Percentiles rank a stretch among this genome's conserved stretches.
phyloP scores from a whole-genome alignment of 306 rosid species.

The Cucurbita argyrosperma region DNA sequence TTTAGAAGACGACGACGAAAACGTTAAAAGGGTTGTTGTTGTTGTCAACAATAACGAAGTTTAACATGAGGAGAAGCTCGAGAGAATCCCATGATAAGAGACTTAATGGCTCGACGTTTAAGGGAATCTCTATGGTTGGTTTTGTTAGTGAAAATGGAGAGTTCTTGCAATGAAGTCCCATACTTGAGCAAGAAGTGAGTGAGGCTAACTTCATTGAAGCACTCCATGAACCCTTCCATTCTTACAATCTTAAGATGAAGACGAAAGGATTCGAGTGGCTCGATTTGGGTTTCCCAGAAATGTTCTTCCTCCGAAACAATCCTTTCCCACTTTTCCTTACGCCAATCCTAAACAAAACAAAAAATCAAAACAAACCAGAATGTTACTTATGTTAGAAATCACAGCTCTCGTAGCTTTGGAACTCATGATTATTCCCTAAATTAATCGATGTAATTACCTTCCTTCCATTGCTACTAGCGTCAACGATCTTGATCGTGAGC shows the following conservation, averaged over 20 bases:
- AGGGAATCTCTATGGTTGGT: slow-evolving; percentile 32
- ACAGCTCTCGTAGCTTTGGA: no score
- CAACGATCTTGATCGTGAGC: slow-evolving; percentile 34
- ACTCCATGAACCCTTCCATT: slow-evolving; percentile 51
- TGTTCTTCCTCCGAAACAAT: slow-evolving; percentile 42
- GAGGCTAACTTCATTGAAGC: slow-evolving; percentile 62
- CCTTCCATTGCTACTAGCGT: slow-evolving; percentile 32
- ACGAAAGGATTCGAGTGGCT: slow-evolving; percentile 33
- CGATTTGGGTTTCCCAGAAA: slow-evolving; percentile 58
- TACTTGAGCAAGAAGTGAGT: slow-evolving; percentile 60
- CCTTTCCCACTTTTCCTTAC: slow-evolving; percentile 54
- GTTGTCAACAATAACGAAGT: slow-evolving; percentile 27
- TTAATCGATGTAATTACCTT: slow-evolving; percentile 19
- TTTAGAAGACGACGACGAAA: no score
- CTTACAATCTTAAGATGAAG: slow-evolving; percentile 48
- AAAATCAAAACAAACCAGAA: background rate
- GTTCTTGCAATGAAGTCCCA: slow-evolving; percentile 53
- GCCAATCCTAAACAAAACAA: slow-evolving; percentile 42
- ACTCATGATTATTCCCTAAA: no score
- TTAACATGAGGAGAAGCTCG: slow-evolving; percentile 71
- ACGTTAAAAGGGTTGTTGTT: background rate
- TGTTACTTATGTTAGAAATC: background rate
- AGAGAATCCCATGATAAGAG: slow-evolving; percentile 62
- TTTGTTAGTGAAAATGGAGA: slow-evolving; percentile 31
- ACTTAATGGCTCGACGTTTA: slow-evolving; percentile 52